These are phyloP conservation scores for Santalum album DNA, from an alignment of 164 flowering plant species.

Conservation along the genomic window DNA sequence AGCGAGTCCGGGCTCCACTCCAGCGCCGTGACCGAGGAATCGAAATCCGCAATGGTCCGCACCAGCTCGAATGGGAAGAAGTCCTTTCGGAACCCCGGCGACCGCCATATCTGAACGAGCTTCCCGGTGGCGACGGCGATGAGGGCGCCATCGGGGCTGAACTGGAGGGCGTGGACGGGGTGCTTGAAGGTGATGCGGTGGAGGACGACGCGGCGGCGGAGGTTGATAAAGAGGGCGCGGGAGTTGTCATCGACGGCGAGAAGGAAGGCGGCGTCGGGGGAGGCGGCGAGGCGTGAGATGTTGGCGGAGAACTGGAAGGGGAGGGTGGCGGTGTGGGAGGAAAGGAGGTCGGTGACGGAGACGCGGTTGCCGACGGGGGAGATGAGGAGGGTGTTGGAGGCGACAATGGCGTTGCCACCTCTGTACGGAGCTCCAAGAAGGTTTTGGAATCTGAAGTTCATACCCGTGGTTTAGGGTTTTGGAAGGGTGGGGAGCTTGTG, in stretches of 20 bases:
- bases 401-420: conserved; percentile 67
- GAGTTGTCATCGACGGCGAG: conserved; percentile 65
- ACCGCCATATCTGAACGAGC: conserved; percentile 74
- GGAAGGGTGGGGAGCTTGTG: no score
- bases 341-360: conserved; percentile 73
- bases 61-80: conserved; percentile 75
- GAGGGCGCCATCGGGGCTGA: conserved; percentile 61
- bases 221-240: conserved; percentile 66
- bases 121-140: conserved; percentile 81
- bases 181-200: conserved; percentile 77
- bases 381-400: conserved; percentile 48
- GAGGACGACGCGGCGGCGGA: conserved; percentile 57
- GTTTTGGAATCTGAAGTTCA: conserved; percentile 89
- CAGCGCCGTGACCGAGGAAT: conserved; percentile 48
- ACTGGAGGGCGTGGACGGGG: conserved; percentile 46
- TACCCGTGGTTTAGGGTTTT: conserved; percentile 9
- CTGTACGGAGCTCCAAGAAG: conserved; percentile 94
- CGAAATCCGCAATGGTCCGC: conserved; percentile 58
- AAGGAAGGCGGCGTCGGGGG: conserved; percentile 69
- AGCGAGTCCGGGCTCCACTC: conserved; percentile 77
- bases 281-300: conserved; percentile 65
- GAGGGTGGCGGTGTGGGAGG: conserved; percentile 60
- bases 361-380: conserved; percentile 87
- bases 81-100: conserved; percentile 77
- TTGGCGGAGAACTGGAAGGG: conserved; percentile 70